phyloP scores from a whole-genome alignment of 2,329 filamentous ascomycete species.

The Fusarium continuum region DNA sequence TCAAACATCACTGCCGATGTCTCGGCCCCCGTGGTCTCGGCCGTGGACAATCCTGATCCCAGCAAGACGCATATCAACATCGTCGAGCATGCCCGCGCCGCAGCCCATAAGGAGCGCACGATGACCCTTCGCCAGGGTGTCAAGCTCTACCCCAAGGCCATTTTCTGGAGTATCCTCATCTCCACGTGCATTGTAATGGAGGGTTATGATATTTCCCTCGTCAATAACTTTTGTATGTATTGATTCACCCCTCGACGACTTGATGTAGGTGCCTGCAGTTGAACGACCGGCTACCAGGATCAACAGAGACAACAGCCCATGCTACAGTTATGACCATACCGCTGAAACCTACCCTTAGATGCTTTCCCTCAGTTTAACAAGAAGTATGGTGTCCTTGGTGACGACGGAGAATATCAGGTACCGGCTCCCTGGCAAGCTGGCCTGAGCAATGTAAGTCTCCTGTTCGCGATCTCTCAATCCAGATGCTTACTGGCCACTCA shows the following conservation, averaged over 20 bases:
- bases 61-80: constrained; percentile 31
- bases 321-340: not conserved
- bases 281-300: not conserved
- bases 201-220: constrained; percentile 37
- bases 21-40: constrained; percentile 28
- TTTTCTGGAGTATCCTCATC: constrained; percentile 37
- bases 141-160: constrained; percentile 37
- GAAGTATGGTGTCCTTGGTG: constrained; percentile 63
- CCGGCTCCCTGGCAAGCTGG: constrained; percentile 70
- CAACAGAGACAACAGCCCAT: not conserved
- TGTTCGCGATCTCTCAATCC: not conserved
- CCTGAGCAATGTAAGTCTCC: constrained; percentile 59
- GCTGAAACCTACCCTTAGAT: constrained; percentile 46
- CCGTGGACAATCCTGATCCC: constrained; percentile 6
- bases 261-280: not conserved
- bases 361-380: constrained; percentile 66
- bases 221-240: constrained; percentile 39
- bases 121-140: constrained; percentile 39
- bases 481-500: constrained; percentile 36
- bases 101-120: constrained; percentile 35
- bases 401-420: constrained; percentile 62
- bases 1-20: constrained; percentile 25
- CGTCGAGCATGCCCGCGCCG: constrained; percentile 37
- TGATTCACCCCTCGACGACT: not conserved
- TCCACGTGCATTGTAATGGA: constrained; percentile 40